Evolutionary conservation across 495 filamentous ascomycete genomes (phyloP).

Genomic region (Hypoxylon trugodes): DNA sequence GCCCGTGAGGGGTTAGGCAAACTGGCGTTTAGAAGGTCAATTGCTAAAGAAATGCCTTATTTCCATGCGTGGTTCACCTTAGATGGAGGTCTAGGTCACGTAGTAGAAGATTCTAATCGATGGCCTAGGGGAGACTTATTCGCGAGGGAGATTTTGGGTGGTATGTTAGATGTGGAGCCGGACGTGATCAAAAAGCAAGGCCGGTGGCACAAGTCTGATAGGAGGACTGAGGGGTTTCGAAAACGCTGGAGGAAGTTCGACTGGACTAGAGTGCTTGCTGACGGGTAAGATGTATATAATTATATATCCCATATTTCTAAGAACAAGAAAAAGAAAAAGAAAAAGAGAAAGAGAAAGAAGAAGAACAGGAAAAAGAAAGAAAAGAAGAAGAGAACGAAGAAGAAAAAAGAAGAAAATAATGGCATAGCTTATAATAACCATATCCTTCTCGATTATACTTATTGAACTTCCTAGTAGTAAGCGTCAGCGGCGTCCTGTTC

Average conservation of each 20-base stretch:
- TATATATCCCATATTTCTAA: too few species aligned
- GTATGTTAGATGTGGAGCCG: constrained; percentile 86
- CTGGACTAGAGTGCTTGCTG: constrained; percentile 85
- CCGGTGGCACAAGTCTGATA: constrained; percentile 80
- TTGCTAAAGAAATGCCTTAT: constrained; percentile 98
- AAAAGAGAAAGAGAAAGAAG: too few species aligned
- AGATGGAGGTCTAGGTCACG: constrained; percentile 90
- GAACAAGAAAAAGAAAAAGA: too few species aligned
- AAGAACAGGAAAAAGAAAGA: too few species aligned
- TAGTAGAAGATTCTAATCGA: constrained; percentile 84
- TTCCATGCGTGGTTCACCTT: constrained; percentile 97
- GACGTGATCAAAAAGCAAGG: constrained; percentile 92
- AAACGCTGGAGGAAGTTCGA: constrained; percentile 92
- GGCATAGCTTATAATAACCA: too few species aligned
- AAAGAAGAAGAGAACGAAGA: too few species aligned
- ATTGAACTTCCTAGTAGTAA: too few species aligned
- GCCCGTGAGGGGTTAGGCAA: constrained; percentile 75
- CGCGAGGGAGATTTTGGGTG: constrained; percentile 88
- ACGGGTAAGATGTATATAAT: constrained; percentile 42
- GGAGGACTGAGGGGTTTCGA: constrained; percentile 78
- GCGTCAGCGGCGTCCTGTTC: too few species aligned
- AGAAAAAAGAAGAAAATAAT: too few species aligned
- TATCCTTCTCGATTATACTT: too few species aligned
- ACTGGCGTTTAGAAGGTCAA: constrained; percentile 78
- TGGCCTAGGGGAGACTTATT: constrained; percentile 97